Conservation (phyloP, 441 rosid genomes). For the Erysimum pusillum region DNA sequence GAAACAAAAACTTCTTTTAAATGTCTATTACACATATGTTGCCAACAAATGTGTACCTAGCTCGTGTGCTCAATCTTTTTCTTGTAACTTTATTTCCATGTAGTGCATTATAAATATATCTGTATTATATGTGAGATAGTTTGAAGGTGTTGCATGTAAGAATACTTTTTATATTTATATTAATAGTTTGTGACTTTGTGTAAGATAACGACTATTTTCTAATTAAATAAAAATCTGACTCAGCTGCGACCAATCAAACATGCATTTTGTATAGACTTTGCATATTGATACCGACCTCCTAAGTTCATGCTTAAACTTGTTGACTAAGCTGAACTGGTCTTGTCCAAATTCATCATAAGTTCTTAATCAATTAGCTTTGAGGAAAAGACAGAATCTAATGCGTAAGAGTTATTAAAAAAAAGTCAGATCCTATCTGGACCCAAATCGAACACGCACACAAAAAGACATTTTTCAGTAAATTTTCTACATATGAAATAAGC, state of each 20-base stretch:
- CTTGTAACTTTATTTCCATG: neutral
- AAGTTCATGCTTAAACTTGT: constrained; percentile 35
- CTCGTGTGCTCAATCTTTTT: neutral
- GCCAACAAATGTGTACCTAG: neutral
- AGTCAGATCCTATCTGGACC: neutral
- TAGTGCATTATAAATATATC: neutral
- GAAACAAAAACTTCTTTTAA: too few relatives aligned
- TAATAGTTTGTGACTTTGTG: neutral
- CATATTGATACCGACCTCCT: constrained; percentile 27
- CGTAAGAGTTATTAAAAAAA: constrained; percentile 4
- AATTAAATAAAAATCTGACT: neutral
- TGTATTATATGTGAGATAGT: neutral
- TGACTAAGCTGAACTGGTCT: constrained; percentile 35
- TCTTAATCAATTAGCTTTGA: neutral
- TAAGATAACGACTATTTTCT: constrained; percentile 13
- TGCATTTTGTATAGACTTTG: constrained; percentile 5
- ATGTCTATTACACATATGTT: neutral
- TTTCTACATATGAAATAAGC: neutral
- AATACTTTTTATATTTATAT: neutral
- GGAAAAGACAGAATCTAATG: neutral
- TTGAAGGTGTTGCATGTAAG: neutral
- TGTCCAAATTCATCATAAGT: constrained; percentile 3
- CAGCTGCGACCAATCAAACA: constrained; percentile 34
- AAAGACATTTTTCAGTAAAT: neutral
- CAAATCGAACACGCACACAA: neutral